Conservation (phyloP, 176 grass and related monocot genomes). For the Saccharum spontaneum region DNA sequence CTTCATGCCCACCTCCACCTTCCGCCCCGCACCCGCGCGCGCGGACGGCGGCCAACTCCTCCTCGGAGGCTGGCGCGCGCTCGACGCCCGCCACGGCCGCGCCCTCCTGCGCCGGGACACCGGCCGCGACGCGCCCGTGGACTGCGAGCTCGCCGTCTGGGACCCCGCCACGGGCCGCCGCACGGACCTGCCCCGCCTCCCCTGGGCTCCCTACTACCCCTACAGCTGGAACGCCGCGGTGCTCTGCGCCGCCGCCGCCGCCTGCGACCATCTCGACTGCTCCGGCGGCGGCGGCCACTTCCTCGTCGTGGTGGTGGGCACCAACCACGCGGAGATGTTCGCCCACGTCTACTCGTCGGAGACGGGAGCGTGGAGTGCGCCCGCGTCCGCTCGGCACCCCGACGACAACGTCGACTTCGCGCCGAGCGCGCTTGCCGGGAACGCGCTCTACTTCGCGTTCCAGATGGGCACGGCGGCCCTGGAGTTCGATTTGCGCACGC, state of each 20-base stretch:
- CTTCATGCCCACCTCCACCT: background rate
- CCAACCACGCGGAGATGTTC: background rate
- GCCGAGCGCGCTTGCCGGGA: background rate
- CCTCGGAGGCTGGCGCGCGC: background rate
- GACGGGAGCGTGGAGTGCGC: background rate
- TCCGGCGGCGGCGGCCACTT: background rate
- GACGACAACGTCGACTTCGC: background rate
- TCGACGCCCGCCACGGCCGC: background rate
- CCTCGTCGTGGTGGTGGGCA: background rate
- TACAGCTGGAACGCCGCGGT: background rate
- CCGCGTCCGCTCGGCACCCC: background rate
- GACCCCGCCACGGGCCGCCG: background rate
- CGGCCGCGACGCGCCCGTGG: background rate
- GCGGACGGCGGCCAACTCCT: too few species aligned
- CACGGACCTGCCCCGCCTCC: background rate
- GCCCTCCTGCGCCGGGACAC: background rate
- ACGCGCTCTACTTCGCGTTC: conserved; percentile 13
- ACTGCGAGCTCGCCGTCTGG: background rate
- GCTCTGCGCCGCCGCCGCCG: background rate
- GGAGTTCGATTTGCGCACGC: conserved; percentile 1
- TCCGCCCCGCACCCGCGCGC: background rate
- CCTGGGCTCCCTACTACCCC: background rate
- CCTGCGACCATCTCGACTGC: conserved; percentile 26
- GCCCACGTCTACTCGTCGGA: conserved; percentile 16
- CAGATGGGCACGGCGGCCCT: background rate